Evolutionary conservation across 1,139 yeast species (phyloP), one percentile per base, ranked within the genome.

Genomic region (Sugiyamaella castrensis): DNA sequence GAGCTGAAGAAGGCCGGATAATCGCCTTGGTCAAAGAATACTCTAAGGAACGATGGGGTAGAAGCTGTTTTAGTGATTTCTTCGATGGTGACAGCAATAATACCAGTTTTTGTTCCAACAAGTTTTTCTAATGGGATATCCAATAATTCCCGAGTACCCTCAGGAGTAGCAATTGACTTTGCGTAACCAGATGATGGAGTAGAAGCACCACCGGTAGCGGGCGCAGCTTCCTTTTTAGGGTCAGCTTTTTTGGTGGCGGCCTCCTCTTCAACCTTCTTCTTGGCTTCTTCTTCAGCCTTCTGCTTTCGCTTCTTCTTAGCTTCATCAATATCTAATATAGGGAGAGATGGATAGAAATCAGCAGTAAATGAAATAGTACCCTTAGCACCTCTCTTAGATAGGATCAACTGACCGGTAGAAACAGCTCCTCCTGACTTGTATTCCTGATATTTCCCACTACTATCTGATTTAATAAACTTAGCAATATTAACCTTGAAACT

Each of bases 331-430:
- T 88, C 80, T 74, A 84, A 75, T 8, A 89, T 84, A 11, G 91
- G 88, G 48, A 85, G 68, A 13, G 84, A 71, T 26, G 98, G 98
- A 68, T 80, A 88, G 73, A 92, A 92, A 2, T 94, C 78, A 46
- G 86, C 71, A 10, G 81, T 75, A 66, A 87, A 92, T 11, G 81
- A 76, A 33, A 92, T 74, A 16, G 76, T 69, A 63, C 98, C 98
- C 71, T 86, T 86, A 38, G 95, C 81, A 13, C 92, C 89, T 63
- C 82, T 85, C 55, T 69, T 71, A 58, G 77, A 81, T 61, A 81
- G 80, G 39, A 84, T 78, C 57, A 92, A 74, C 57, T 79, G 77
- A 44, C 83, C 81, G 8, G 74, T 75, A 59, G 84, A 77, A 56
- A 76, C 71, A 49, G 81, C 79, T 19, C 24, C 24, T 40, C 77